phyloP scores from a whole-genome alignment of 1,284 basidiomycete genomes.

The Apiotrichum sp. region DNA sequence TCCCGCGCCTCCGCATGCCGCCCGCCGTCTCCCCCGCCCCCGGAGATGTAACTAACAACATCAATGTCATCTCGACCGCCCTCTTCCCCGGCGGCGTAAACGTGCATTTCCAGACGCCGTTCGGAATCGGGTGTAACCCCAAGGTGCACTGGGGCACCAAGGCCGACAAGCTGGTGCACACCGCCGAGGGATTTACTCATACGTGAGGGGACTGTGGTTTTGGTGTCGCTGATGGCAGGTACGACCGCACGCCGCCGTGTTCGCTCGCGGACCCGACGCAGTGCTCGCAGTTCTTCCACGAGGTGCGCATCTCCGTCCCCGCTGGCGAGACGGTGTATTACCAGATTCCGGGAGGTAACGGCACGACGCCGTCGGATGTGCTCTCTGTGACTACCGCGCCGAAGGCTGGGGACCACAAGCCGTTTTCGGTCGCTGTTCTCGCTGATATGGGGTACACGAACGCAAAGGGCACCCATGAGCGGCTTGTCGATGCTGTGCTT shows the following conservation, averaged over 20 bases:
- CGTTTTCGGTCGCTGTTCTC: slow-evolving; percentile 33
- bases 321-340: slow-evolving; percentile 26
- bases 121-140: slow-evolving; percentile 25
- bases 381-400: slow-evolving; percentile 24
- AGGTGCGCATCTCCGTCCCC: slow-evolving; percentile 22
- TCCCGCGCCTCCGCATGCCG: slow-evolving; percentile 20
- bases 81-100: slow-evolving; percentile 28
- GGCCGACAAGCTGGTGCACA: slow-evolving; percentile 14
- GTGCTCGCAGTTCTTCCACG: slow-evolving; percentile 32
- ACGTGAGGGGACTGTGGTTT: slow-evolving; percentile 9
- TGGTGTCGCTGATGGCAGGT: slow-evolving; percentile 6
- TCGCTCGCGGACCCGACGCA: slow-evolving; percentile 23
- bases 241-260: slow-evolving; percentile 31
- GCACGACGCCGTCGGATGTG: slow-evolving; percentile 23
- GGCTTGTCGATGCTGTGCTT: slow-evolving; percentile 22
- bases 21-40: slow-evolving; percentile 16
- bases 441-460: slow-evolving; percentile 46
- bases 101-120: slow-evolving; percentile 34
- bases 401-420: slow-evolving; percentile 11
- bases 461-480: slow-evolving; percentile 33
- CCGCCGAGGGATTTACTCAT: slow-evolving; percentile 16
- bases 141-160: slow-evolving; percentile 19
- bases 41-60: slow-evolving; percentile 29
- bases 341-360: slow-evolving; percentile 33
- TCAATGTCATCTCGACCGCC: slow-evolving; percentile 30